A percentile compares a stretch with the other conserved stretches of the same genome.
Conservation (phyloP, 805 yeast genomes). For the Maudiozyma bulderi region DNA sequence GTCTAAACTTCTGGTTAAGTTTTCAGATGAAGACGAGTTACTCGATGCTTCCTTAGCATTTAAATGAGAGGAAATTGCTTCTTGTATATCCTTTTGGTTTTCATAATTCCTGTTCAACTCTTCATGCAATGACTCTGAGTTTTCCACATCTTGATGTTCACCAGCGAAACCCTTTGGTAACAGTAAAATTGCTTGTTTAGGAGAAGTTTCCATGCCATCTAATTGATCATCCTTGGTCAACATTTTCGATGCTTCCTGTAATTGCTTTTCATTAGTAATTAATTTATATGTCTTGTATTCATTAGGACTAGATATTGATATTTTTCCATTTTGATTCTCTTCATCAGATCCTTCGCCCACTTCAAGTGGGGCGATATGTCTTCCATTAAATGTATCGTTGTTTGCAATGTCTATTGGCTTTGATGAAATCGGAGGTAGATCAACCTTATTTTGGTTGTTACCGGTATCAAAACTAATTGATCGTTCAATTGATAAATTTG, state of each 20-base stretch:
- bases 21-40: background rate
- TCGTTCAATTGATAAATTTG: conserved; percentile 2
- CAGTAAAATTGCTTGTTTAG: conserved; percentile 22
- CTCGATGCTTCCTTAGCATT: background rate
- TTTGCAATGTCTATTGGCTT: background rate
- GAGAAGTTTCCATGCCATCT: conserved; percentile 12
- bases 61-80: background rate
- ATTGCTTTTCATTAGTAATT: conserved; percentile 18
- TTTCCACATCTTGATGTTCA: background rate
- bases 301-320: background rate
- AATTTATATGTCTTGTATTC: conserved; percentile 10
- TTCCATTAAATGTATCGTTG: background rate
- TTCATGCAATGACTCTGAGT: background rate
- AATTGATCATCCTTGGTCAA: conserved; percentile 6
- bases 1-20: background rate
- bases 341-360: background rate
- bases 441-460: background rate
- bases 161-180: conserved; percentile 22
- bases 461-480: too few species aligned
- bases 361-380: background rate
- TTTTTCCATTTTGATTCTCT: background rate
- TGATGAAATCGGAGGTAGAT: background rate
- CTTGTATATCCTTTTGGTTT: background rate
- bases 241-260: conserved; percentile 15
- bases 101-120: background rate